A percentile compares a stretch with the other conserved stretches of the same genome.
Conservation (phyloP, 805 yeast species). For the Pichia phayaonensis region DNA sequence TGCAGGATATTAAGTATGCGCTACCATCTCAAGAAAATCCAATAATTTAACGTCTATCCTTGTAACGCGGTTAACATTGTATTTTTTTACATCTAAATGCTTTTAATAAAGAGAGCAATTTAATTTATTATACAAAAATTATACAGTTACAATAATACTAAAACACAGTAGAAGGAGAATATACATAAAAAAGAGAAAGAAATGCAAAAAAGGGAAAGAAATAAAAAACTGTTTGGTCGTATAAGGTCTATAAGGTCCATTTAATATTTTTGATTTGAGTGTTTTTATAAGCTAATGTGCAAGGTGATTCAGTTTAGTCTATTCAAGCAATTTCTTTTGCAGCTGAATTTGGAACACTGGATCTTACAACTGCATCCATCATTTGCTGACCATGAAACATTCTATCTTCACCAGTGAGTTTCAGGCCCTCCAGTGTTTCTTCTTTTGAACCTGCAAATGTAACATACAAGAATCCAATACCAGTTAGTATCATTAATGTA, state of each 20-base stretch:
- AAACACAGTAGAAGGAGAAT: background rate
- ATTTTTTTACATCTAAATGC: too few relatives aligned
- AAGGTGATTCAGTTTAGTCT: background rate
- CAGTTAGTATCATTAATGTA: conserved; percentile 33
- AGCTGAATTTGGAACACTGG: background rate
- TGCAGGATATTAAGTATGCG: too few relatives aligned
- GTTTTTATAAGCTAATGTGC: background rate
- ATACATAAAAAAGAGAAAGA: background rate
- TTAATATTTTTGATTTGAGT: background rate
- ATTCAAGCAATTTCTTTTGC: background rate
- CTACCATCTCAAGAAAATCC: too few relatives aligned
- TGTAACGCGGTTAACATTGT: background rate
- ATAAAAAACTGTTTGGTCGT: background rate
- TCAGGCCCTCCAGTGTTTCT: conserved; percentile 35
- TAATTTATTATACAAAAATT: background rate
- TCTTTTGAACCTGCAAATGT: conserved; percentile 26
- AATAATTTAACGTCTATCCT: background rate
- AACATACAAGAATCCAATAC: conserved; percentile 32
- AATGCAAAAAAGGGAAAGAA: background rate
- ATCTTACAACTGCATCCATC: conserved; percentile 29
- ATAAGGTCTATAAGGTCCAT: background rate
- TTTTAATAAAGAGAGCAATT: too few relatives aligned
- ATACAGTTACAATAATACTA: background rate
- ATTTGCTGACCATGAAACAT: conserved; percentile 30
- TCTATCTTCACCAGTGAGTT: conserved; percentile 44